Evolutionary conservation across 148 eudicot species (phyloP).

Genomic region (Chenopodium quinoa): DNA sequence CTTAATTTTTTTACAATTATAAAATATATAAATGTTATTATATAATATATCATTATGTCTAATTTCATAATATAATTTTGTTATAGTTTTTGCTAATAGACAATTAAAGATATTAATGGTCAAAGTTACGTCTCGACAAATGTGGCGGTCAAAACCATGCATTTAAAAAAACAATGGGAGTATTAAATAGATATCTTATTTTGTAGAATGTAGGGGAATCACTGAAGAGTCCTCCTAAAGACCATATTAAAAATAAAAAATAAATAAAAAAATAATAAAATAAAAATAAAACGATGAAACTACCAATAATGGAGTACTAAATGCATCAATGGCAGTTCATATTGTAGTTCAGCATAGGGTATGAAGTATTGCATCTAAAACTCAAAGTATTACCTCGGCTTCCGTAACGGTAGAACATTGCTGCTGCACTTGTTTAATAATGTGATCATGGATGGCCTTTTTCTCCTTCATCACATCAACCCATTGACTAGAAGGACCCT

Average conservation of each 20-base stretch:
- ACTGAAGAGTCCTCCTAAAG: background rate
- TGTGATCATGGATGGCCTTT: slow-evolving; percentile 74
- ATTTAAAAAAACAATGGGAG: no score
- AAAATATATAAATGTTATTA: no score
- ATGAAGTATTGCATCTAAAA: background rate
- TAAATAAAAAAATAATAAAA: background rate
- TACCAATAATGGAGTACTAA: background rate
- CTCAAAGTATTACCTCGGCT: slow-evolving; percentile 43
- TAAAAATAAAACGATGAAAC: background rate
- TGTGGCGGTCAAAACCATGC: no score
- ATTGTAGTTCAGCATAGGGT: background rate
- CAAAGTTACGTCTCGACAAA: no score
- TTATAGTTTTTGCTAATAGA: no score
- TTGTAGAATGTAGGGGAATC: background rate
- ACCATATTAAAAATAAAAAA: background rate
- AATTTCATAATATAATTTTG: no score
- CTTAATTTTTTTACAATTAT: no score
- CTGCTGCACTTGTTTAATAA: slow-evolving; percentile 58
- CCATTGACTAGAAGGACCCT: slow-evolving; percentile 81
- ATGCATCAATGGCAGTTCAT: background rate
- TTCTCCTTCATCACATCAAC: slow-evolving; percentile 89
- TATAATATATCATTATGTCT: no score
- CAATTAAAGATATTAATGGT: no score
- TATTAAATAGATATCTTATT: background rate
- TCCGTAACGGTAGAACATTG: slow-evolving; percentile 39